Evolutionary conservation across 106 monocot genomes (phyloP), one percentile per base, ranked within the genome.

Genomic region (Amphibolis antarctica): DNA sequence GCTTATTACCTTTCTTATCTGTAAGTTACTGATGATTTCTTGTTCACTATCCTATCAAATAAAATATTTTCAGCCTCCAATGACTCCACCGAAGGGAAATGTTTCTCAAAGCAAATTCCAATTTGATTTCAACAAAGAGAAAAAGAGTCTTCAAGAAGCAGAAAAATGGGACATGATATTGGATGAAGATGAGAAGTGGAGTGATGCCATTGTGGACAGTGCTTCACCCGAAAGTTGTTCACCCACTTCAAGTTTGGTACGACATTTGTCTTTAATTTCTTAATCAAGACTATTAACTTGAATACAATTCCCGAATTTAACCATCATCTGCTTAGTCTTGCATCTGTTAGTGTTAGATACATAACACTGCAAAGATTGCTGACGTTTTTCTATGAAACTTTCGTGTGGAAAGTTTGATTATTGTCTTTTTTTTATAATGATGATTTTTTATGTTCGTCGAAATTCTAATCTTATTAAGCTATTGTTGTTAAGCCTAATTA

Each of bases 101-200:
- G 63, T 86, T 76, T 81, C 83, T 71, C 76, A 79, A 45, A 77
- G 86, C 66, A 83, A 76, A 55, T 92, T 92, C 66, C 75, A 79
- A 26, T 92, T 81, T 72, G 83, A 92, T 63, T 92, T 92, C 65
- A 86, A 92, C 5, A 81, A 81, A 71, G 86, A 92, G 54, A 83
- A 48, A 59, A 83, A 59, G 70, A 83, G 86, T 68, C 74, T 92
- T 19, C 79, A 83, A 46, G 91, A 92, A 53, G 86, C 86, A 22
- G 86, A 86, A 36, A 86, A 86, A 58, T 26, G 29, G 29, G 86
- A 77, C 43, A 10, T 24, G 53, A 24, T 21, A 10, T 53, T n/a
- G 19, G n/a, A 53, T 10, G 23, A 53, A 23, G 79, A 26, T 64
- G 74, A 79, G 44, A 79, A 92, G 45, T 92, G 86, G 91, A 79